Evolutionary conservation across 2,329 filamentous ascomycete genomes (phyloP).

Genomic region (Alternaria conjuncta): DNA sequence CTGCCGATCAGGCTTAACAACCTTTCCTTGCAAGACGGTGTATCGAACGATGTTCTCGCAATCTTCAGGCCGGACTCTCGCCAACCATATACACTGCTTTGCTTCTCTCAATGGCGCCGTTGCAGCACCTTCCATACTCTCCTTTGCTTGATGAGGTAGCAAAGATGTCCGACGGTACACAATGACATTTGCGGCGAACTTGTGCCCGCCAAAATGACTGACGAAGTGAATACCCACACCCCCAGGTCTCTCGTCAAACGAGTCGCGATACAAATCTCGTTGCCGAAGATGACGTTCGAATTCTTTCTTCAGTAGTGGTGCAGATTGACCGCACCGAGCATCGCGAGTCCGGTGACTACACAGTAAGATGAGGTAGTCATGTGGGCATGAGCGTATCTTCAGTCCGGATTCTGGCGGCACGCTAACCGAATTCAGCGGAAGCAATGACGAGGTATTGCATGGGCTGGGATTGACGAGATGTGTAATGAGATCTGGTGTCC

Average conservation of each 20-base stretch:
- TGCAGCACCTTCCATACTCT: not conserved
- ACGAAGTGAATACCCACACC: not conserved
- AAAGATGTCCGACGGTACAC: not conserved
- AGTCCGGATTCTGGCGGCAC: not conserved
- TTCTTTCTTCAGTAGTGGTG: not conserved
- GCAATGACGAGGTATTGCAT: not conserved
- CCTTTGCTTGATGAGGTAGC: not conserved
- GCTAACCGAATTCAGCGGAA: not conserved
- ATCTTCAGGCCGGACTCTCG: not conserved
- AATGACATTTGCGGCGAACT: not conserved
- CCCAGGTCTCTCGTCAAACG: not conserved
- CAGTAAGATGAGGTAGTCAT: not conserved
- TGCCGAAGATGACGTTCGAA: not conserved
- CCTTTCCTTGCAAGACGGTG: not conserved
- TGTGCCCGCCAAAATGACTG: not conserved
- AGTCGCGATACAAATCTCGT: not conserved
- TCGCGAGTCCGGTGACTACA: not conserved
- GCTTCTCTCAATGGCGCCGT: not conserved
- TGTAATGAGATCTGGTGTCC: not conserved
- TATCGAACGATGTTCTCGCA: not conserved
- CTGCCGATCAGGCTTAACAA: not conserved
- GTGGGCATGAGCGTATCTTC: not conserved
- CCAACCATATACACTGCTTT: not conserved
- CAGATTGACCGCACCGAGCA: not conserved
- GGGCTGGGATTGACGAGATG: not conserved